Evolutionary conservation across 371 early-diverging fungal genomes (phyloP).

Genomic region (Rhizopus delemar): DNA sequence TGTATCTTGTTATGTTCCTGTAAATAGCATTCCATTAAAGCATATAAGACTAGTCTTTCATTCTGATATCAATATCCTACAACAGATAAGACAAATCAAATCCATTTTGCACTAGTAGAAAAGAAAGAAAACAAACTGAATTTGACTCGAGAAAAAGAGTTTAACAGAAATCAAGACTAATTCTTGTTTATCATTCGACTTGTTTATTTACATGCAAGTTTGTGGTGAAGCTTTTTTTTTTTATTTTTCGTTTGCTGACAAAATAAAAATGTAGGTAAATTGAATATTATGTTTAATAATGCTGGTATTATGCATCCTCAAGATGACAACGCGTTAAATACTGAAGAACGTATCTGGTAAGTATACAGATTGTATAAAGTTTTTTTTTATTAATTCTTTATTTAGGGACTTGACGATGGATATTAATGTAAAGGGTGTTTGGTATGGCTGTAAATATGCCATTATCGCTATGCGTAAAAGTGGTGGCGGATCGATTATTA

Average conservation of each 20-base stretch:
- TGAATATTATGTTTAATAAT: conserved; percentile 87
- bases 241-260: background rate
- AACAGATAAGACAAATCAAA: too few relatives aligned
- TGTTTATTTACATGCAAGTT: background rate
- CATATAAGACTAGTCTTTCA: too few relatives aligned
- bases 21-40: too few relatives aligned
- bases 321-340: conserved; percentile 81
- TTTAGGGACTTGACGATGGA: conserved; percentile 72
- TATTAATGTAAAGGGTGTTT: conserved; percentile 91
- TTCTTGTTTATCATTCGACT: too few relatives aligned
- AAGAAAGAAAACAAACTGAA: too few relatives aligned
- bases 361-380: background rate
- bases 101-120: too few relatives aligned
- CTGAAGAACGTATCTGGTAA: conserved; percentile 80
- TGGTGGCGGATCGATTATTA: conserved; percentile 82
- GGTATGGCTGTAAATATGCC: conserved; percentile 86
- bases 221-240: background rate
- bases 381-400: conserved; percentile 2
- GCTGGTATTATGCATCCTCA: conserved; percentile 90
- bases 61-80: too few relatives aligned
- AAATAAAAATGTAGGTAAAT: conserved; percentile 42
- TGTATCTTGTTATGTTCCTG: too few relatives aligned
- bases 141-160: too few relatives aligned
- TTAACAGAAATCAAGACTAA: too few relatives aligned
- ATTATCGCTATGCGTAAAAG: conserved; percentile 78